Conservation (phyloP, 2,329 filamentous ascomycete genomes). For the Fusarium sarcochroum region DNA sequence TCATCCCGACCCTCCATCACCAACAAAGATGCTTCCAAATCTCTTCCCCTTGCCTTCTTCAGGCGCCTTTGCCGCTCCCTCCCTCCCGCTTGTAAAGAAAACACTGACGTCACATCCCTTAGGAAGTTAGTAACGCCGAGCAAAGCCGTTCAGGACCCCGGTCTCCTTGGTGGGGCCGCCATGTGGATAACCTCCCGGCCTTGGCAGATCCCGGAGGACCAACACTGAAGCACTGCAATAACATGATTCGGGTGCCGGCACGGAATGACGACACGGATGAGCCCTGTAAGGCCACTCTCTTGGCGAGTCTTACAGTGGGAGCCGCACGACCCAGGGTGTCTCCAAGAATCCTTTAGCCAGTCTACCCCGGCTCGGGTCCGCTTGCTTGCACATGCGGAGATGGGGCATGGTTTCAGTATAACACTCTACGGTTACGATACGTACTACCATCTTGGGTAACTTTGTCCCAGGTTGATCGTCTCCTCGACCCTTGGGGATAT, state of each 20-base stretch:
- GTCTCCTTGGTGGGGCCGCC: constrained; percentile 16
- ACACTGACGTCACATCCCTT: constrained; percentile 35
- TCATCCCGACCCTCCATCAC: constrained; percentile 13
- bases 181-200: constrained; percentile 24
- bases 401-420: neutral
- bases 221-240: neutral
- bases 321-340: constrained; percentile 31
- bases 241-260: constrained; percentile 39
- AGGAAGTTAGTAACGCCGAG: constrained; percentile 42
- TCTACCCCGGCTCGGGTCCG: neutral
- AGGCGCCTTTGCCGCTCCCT: constrained; percentile 31
- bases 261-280: constrained; percentile 40
- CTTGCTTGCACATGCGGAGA: constrained; percentile 19
- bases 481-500: constrained; percentile 32
- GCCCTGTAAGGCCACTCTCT: constrained; percentile 18
- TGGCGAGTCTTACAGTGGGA: neutral
- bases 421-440: neutral
- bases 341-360: constrained; percentile 1
- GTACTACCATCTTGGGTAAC: constrained; percentile 23
- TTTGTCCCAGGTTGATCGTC: constrained; percentile 41
- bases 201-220: constrained; percentile 42
- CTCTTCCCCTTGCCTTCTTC: neutral
- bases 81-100: neutral
- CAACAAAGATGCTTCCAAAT: neutral
- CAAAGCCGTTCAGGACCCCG: constrained; percentile 11